Evolutionary conservation across 768 basidiomycete genomes (phyloP).

Genomic region (Ephemerocybe angulata): DNA sequence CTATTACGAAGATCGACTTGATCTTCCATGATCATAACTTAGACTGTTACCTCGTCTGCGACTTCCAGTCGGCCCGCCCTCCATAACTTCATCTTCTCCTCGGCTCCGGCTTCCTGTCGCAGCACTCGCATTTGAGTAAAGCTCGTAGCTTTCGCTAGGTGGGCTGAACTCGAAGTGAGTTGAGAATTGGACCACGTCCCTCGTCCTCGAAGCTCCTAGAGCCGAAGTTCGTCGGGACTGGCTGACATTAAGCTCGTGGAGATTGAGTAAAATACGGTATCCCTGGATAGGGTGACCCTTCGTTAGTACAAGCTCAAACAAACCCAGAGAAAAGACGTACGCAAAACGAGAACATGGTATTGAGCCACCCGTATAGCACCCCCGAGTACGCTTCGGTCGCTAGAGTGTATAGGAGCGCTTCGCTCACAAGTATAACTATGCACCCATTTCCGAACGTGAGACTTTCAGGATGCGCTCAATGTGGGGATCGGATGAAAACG

Average conservation of each 20-base stretch:
- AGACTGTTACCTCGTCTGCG: too few relatives aligned
- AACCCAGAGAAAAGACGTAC: background rate
- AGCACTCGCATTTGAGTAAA: too few relatives aligned
- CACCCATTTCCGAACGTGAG: background rate
- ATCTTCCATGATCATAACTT: too few relatives aligned
- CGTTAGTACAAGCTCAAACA: background rate
- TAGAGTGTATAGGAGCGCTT: background rate
- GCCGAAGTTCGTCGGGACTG: background rate
- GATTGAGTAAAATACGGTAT: constrained; percentile 7
- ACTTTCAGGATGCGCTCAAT: background rate
- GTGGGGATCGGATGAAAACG: background rate
- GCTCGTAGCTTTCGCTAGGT: background rate
- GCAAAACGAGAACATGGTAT: constrained; percentile 6
- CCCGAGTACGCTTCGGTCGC: background rate
- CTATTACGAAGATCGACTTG: too few relatives aligned
- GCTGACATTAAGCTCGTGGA: constrained; percentile 2
- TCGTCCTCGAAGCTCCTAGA: background rate
- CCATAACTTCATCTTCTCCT: background rate
- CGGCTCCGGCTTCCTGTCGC: too few relatives aligned
- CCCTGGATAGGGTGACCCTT: background rate
- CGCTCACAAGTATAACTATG: background rate
- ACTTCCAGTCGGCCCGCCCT: too few relatives aligned
- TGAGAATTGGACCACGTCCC: background rate
- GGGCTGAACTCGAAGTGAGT: background rate
- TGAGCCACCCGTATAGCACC: constrained; percentile 3